Evolutionary conservation across 129 eudicot genomes (phyloP).

Genomic region (Apium graveolens): DNA sequence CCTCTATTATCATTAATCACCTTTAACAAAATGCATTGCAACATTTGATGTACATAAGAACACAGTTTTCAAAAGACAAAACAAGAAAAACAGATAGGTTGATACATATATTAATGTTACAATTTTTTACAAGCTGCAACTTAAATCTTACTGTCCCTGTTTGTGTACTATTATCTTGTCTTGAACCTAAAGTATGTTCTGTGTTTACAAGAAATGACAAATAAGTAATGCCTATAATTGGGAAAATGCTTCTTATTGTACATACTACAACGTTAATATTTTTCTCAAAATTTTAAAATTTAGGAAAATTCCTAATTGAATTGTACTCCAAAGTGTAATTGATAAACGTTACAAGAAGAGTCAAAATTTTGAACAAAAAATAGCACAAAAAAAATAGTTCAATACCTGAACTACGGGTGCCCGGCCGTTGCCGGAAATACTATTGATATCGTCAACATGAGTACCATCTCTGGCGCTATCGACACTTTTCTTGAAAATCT

Average conservation of each 20-base stretch:
- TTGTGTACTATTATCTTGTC: too few species aligned
- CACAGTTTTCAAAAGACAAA: neutral
- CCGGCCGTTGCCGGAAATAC: conserved; percentile 30
- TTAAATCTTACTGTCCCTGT: neutral
- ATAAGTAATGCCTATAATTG: too few species aligned
- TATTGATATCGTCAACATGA: conserved; percentile 3
- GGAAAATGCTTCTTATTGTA: too few species aligned
- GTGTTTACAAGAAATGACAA: neutral
- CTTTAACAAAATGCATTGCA: conserved; percentile 17
- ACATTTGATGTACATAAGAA: neutral
- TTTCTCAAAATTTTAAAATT: too few species aligned
- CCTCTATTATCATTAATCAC: conserved; percentile 43
- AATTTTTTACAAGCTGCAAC: neutral
- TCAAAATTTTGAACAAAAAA: too few species aligned
- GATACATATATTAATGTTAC: neutral
- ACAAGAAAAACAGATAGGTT: neutral
- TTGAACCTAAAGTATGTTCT: neutral
- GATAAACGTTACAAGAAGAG: too few species aligned
- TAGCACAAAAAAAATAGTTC: too few species aligned
- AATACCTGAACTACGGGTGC: conserved; percentile 51
- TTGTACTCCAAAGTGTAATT: too few species aligned
- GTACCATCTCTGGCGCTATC: conserved; percentile 40
- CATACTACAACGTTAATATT: too few species aligned
- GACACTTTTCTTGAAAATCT: conserved; percentile 44
- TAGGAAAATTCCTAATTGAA: too few species aligned